A percentile compares a stretch with the other conserved stretches of the same genome.
These are phyloP conservation scores for Globisporangium cystogenes DNA, from an alignment of 352 stramenopile genomes.

Conservation along the genomic window DNA sequence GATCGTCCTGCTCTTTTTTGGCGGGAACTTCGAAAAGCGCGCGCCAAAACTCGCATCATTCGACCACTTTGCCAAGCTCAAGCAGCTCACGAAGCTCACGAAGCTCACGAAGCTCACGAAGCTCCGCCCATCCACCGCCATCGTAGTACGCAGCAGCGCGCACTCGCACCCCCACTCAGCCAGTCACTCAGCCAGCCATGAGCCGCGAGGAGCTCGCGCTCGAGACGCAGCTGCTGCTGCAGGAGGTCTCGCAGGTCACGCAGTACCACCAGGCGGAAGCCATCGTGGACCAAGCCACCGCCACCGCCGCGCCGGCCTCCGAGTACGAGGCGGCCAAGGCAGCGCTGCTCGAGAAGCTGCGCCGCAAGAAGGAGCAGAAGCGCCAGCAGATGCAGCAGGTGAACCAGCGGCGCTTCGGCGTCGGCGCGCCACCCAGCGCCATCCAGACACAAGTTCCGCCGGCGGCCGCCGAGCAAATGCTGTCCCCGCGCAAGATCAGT, in stretches of 20 bases:
- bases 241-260: constrained; percentile 60
- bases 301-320: constrained; percentile 20
- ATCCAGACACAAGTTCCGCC: background rate
- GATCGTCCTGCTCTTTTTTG: too few species aligned
- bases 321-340: constrained; percentile 53
- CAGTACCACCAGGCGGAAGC: constrained; percentile 27
- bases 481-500: constrained; percentile 16
- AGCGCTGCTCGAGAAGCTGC: constrained; percentile 60
- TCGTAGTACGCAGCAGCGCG: too few species aligned
- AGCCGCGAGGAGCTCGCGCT: constrained; percentile 57
- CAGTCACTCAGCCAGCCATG: constrained; percentile 5
- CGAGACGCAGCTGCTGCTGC: constrained; percentile 74
- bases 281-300: constrained; percentile 17
- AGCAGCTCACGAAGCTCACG: too few species aligned
- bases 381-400: constrained; percentile 40
- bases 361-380: constrained; percentile 53
- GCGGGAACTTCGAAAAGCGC: too few species aligned
- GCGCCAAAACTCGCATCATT: background rate
- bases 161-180: background rate
- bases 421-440: constrained; percentile 5
- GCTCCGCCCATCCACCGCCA: too few species aligned
- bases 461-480: background rate
- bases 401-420: constrained; percentile 38
- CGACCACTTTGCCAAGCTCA: background rate
- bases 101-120: background rate